These are phyloP conservation scores for Candida sakaeoensis DNA, from an alignment of 805 yeast species.

Conservation along the genomic window DNA sequence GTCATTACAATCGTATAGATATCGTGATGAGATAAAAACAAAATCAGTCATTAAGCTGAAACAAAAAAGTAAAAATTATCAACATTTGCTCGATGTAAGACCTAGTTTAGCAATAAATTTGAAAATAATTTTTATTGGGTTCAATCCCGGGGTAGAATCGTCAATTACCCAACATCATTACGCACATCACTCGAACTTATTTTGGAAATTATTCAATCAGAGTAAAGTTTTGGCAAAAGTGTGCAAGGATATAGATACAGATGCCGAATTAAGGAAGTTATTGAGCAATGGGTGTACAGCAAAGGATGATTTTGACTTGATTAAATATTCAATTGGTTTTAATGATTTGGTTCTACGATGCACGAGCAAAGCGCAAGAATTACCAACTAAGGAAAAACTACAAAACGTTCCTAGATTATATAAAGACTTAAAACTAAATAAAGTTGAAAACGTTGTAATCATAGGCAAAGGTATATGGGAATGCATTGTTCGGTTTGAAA, in stretches of 20 bases:
- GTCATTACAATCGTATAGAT: constrained; percentile 16
- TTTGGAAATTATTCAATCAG: constrained; percentile 62
- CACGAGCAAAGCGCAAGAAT: constrained; percentile 55
- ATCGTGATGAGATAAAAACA: constrained; percentile 5
- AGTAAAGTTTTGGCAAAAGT: constrained; percentile 39
- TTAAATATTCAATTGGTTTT: constrained; percentile 54
- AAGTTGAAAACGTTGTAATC: constrained; percentile 48
- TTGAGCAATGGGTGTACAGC: constrained; percentile 11
- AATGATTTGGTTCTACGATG: constrained; percentile 68
- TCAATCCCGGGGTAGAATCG: constrained; percentile 67
- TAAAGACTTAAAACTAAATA: constrained; percentile 33
- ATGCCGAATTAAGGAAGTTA: constrained; percentile 13
- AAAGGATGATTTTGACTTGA: constrained; percentile 39
- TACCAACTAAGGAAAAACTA: constrained; percentile 49
- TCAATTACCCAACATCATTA: constrained; percentile 62
- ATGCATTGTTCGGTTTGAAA: constrained; percentile 38
- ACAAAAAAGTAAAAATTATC: neutral
- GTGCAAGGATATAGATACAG: constrained; percentile 7
- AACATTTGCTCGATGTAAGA: constrained; percentile 22
- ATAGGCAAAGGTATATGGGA: constrained; percentile 81
- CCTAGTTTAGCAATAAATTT: constrained; percentile 28
- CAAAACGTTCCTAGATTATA: constrained; percentile 52
- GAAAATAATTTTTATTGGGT: constrained; percentile 59
- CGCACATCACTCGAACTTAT: constrained; percentile 65
- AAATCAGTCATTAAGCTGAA: neutral